Percentiles rank a stretch among this genome's conserved stretches.
Conservation (phyloP, 306 rosid species). For the Crotalaria pallida region DNA sequence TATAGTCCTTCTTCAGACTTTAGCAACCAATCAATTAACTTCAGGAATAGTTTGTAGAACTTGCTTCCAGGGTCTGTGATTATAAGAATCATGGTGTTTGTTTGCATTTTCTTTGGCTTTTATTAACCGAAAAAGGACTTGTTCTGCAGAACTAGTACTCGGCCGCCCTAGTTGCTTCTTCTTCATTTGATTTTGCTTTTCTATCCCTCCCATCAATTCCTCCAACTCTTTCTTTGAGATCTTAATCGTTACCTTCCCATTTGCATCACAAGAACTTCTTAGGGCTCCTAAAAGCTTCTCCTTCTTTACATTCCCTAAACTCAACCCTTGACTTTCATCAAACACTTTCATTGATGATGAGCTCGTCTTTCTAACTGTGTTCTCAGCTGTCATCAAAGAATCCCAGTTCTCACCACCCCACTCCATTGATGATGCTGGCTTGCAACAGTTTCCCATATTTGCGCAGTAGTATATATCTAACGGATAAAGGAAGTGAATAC, state of each 20-base stretch:
- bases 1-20: no score
- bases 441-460: slow-evolving; percentile 54
- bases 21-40: no score
- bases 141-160: slow-evolving; percentile 26
- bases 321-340: background rate
- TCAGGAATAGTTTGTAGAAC: slow-evolving; percentile 14
- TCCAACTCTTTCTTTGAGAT: slow-evolving; percentile 52
- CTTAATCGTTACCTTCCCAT: slow-evolving; percentile 46
- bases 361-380: background rate
- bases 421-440: background rate
- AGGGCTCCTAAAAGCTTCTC: slow-evolving; percentile 19
- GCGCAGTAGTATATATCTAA: no score
- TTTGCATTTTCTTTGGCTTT: slow-evolving; percentile 8
- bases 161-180: background rate
- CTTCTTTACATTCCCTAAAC: slow-evolving; percentile 2
- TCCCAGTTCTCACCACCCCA: slow-evolving; percentile 52
- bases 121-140: slow-evolving; percentile 20
- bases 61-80: slow-evolving; percentile 20
- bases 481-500: no score
- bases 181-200: slow-evolving; percentile 11
- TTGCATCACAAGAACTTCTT: background rate
- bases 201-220: slow-evolving; percentile 27
- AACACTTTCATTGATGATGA: slow-evolving; percentile 20
- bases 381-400: slow-evolving; percentile 1
- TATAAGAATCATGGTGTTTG: background rate